A percentile compares a stretch with the other conserved stretches of the same genome.
These are phyloP conservation scores for Xerophyta viscosa DNA, from an alignment of 106 monocot genomes.

Conservation along the genomic window DNA sequence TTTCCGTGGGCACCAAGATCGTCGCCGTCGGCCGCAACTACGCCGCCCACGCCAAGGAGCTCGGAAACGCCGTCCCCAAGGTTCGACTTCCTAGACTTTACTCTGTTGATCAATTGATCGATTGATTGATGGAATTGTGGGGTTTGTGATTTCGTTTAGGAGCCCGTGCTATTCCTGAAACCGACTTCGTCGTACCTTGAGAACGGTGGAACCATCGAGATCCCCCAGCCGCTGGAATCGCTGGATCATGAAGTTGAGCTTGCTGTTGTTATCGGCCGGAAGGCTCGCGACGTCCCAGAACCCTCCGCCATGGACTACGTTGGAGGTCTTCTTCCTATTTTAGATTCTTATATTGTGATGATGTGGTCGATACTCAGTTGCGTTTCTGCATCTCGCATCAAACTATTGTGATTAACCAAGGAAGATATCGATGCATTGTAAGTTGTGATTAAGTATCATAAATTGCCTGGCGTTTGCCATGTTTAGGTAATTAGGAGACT, in stretches of 20 bases:
- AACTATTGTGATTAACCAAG: too few species aligned
- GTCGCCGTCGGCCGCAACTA: slow-evolving; percentile 84
- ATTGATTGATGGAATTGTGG: not conserved
- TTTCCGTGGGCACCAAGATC: slow-evolving; percentile 76
- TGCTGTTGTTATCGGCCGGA: slow-evolving; percentile 70
- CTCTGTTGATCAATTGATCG: not conserved
- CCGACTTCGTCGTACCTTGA: slow-evolving; percentile 87
- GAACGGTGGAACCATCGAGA: slow-evolving; percentile 80
- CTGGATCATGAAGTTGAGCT: slow-evolving; percentile 96
- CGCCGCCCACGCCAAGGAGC: slow-evolving; percentile 91
- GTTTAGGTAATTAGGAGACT: too few species aligned
- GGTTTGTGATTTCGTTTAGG: slow-evolving; percentile 43
- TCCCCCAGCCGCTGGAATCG: slow-evolving; percentile 64
- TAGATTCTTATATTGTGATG: too few species aligned
- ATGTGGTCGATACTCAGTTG: too few species aligned
- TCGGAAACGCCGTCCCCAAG: slow-evolving; percentile 95
- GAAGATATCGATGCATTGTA: too few species aligned
- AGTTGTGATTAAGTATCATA: too few species aligned
- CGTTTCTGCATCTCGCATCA: too few species aligned
- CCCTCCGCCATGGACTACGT: slow-evolving; percentile 74
- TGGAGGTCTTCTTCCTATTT: slow-evolving; percentile 36
- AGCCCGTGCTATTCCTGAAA: slow-evolving; percentile 92
- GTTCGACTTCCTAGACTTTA: slow-evolving; percentile 11
- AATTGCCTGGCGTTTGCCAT: too few species aligned
- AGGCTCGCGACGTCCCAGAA: slow-evolving; percentile 66